Base-by-base conservation (phyloP, 75 land plant species). In the Chamaecyparis obtusa region DNA sequence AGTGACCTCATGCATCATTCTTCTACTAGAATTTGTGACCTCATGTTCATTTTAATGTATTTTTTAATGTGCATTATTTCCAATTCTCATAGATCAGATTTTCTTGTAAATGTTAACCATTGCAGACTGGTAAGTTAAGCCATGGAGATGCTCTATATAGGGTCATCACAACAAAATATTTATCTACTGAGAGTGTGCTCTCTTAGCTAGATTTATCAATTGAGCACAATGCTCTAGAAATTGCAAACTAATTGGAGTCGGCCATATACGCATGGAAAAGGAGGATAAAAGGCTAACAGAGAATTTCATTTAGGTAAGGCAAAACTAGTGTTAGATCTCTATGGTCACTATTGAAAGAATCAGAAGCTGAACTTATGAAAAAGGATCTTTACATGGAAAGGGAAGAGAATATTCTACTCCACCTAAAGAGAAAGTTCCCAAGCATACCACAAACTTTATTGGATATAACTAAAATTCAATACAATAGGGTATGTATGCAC, bases 41-140 rank as follows among this genome's bases (percentile, higher is more conserved):
- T 33, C 1, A 30, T 71, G 30, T 60, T 60, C 67, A 71, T 71
- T 9, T 30, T 10, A 32, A 8, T 9, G 32, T 10, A 1, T 32
- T 24, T 71, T 10, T 24, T 11, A 27, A 21, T 80, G 49, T 80
- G 48, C 83, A 80, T 48, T 80, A 14, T 80, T 80, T 80, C 74
- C 21, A 17, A 84, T 21, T 19, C 6, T 13, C 39, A 35, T 35
- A 15, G 16, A 84, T 84, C 24, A 49, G n/a, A 14, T 48, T 10
- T 43, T 84, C 24, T 51, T 84, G 43, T 69, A 30, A 60, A 19
- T 80, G 55, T 69, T 51, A 41, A 33, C 60, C 79, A 41, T 76
- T 92, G 83, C 94, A 96, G 99, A 91, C 95, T 84, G 96, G 93
- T n/a, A 95, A 90, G 87, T 89, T 94, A 79, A 90, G 89, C 90